phyloP scores from a whole-genome alignment of 176 grass and related monocot genomes.

The Hsuehochloa calcarea region DNA sequence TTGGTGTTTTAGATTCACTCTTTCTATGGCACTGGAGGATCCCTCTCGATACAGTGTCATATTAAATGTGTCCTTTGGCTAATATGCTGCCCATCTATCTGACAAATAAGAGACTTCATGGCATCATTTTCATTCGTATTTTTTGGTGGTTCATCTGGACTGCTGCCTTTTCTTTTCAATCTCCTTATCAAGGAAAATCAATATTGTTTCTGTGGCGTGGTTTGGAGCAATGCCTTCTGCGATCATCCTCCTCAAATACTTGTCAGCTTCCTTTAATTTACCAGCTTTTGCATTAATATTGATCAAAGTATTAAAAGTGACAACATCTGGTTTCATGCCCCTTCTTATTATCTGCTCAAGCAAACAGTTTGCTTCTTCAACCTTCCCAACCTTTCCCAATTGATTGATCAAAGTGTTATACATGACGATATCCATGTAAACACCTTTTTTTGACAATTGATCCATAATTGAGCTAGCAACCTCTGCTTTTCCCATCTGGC shows the following conservation, averaged over 20 bases:
- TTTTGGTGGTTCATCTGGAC: conserved; percentile 15
- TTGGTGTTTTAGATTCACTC: not conserved
- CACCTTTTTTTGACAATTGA: conserved; percentile 68
- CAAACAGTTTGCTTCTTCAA: conserved; percentile 67
- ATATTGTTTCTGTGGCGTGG: conserved; percentile 76
- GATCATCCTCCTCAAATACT: conserved; percentile 87
- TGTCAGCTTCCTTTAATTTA: conserved; percentile 80
- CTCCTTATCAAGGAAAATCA: conserved; percentile 80
- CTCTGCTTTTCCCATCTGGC: conserved; percentile 71
- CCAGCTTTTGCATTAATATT: conserved; percentile 86
- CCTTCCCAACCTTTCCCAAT: conserved; percentile 64
- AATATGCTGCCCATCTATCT: not conserved
- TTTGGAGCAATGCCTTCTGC: conserved; percentile 79
- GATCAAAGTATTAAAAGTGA: conserved; percentile 95
- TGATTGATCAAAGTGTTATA: conserved; percentile 94
- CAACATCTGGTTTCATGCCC: conserved; percentile 83
- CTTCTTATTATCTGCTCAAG: conserved; percentile 66
- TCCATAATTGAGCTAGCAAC: conserved; percentile 66
- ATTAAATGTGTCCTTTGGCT: not conserved
- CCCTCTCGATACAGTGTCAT: not conserved
- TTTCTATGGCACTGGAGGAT: not conserved
- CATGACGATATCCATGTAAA: conserved; percentile 93
- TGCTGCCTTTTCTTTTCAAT: conserved; percentile 68
- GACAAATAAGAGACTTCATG: not conserved
- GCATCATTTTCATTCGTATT: not conserved